Conservation (phyloP, 257 asterid species). For the Cruciata laevipes region DNA sequence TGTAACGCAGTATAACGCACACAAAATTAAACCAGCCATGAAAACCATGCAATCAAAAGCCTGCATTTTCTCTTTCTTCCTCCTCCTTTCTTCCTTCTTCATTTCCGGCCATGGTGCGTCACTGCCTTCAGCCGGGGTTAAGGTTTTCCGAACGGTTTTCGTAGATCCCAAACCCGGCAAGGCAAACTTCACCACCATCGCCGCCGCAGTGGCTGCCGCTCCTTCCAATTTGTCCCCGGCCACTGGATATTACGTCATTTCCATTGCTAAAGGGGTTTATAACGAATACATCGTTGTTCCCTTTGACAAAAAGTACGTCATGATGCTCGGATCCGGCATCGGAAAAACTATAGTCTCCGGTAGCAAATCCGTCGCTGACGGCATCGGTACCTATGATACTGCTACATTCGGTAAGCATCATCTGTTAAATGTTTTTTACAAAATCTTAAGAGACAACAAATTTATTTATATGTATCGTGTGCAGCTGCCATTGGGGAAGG, state of each 20-base stretch:
- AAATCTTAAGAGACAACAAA: no score
- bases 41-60: slow-evolving; percentile 4
- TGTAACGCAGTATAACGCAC: background rate
- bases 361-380: slow-evolving; percentile 46
- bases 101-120: background rate
- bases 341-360: slow-evolving; percentile 57
- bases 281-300: slow-evolving; percentile 49
- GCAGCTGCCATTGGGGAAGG: slow-evolving; percentile 16
- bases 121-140: background rate
- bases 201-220: slow-evolving; percentile 56
- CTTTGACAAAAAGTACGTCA: slow-evolving; percentile 39
- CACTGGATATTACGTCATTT: slow-evolving; percentile 50
- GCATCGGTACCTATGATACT: slow-evolving; percentile 25
- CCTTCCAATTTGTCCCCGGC: slow-evolving; percentile 34
- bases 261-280: slow-evolving; percentile 47
- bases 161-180: slow-evolving; percentile 48
- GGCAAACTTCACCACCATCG: slow-evolving; percentile 44
- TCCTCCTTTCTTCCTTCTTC: background rate
- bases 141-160: slow-evolving; percentile 32
- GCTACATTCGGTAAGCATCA: slow-evolving; percentile 58
- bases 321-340: slow-evolving; percentile 75
- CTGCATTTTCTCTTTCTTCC: background rate
- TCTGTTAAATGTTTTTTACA: no score
- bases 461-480: background rate
- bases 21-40: background rate